Evolutionary conservation across 2,329 filamentous ascomycete genomes (phyloP).

Genomic region (Exophiala xenobiotica): DNA sequence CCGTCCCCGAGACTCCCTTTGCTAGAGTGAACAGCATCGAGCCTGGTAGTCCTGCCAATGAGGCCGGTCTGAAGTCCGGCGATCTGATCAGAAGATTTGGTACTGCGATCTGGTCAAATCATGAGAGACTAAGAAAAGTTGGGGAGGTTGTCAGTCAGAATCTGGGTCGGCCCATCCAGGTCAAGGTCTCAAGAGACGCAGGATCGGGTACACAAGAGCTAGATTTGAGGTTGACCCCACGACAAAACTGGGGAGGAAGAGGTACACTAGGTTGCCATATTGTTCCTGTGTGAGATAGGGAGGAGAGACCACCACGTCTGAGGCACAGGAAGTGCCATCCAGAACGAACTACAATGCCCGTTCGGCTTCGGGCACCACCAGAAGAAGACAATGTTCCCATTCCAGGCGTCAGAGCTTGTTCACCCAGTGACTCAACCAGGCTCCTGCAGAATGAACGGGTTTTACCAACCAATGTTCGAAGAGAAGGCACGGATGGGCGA

Average conservation of each 20-base stretch:
- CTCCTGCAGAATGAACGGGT: too few species aligned
- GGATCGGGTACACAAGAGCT: slow-evolving; percentile 49
- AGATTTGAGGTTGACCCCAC: slow-evolving; percentile 70
- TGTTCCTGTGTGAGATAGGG: slow-evolving; percentile 64
- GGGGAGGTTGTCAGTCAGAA: slow-evolving; percentile 87
- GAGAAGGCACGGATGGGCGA: too few species aligned
- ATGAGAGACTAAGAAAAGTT: slow-evolving; percentile 81
- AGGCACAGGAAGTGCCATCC: too few species aligned
- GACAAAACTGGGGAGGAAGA: slow-evolving; percentile 82
- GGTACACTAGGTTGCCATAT: slow-evolving; percentile 90
- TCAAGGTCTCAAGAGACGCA: slow-evolving; percentile 23
- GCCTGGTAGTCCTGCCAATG: slow-evolving; percentile 73
- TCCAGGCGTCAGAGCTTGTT: too few species aligned
- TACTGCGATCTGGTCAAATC: slow-evolving; percentile 76
- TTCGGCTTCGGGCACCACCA: too few species aligned
- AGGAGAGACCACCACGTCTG: too few species aligned
- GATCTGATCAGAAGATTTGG: slow-evolving; percentile 86
- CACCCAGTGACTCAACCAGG: too few species aligned
- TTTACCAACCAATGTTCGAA: too few species aligned
- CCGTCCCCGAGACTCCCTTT: slow-evolving; percentile 62
- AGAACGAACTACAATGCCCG: too few species aligned
- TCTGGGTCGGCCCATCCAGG: slow-evolving; percentile 62
- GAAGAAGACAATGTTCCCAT: too few species aligned
- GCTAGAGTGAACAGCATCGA: slow-evolving; percentile 87
- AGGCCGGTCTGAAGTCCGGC: slow-evolving; percentile 74